phyloP scores from a whole-genome alignment of 371 early-diverging fungal species.

The Ordospora colligata region DNA sequence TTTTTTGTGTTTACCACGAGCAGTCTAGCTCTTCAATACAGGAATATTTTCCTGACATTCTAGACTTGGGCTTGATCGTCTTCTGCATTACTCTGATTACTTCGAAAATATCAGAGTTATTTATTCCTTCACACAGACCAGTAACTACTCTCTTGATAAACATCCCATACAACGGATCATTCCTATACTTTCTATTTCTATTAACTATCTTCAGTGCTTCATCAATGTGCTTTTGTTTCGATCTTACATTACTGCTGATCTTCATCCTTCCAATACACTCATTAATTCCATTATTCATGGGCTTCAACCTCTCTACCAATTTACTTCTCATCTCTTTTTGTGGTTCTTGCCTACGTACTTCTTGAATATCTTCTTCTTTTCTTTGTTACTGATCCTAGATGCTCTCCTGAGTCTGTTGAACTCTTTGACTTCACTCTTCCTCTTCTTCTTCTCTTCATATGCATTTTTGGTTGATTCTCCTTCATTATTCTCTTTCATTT shows the following conservation, averaged over 20 bases:
- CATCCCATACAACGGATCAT: background rate
- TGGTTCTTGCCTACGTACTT: slow-evolving; percentile 30
- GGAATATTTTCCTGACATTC: background rate
- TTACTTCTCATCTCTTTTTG: background rate
- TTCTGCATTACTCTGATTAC: background rate
- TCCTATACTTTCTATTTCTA: background rate
- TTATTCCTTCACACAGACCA: background rate
- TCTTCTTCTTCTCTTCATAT: slow-evolving; percentile 30
- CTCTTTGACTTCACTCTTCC: slow-evolving; percentile 42
- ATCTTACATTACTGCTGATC: background rate
- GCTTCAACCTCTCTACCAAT: no score
- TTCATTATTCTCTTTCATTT: background rate
- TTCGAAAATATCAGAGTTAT: background rate
- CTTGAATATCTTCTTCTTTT: slow-evolving; percentile 34
- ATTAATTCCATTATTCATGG: no score
- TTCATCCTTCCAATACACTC: background rate
- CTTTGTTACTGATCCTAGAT: slow-evolving; percentile 26
- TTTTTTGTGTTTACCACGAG: background rate
- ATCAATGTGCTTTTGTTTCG: background rate
- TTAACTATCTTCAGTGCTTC: background rate
- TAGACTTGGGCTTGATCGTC: background rate
- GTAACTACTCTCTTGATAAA: background rate
- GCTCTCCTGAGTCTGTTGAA: slow-evolving; percentile 40
- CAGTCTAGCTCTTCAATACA: no score
- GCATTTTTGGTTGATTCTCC: background rate